Evolutionary conservation across 495 filamentous ascomycete genomes (phyloP), one percentile per base, ranked within the genome.

Genomic region (Penicillium diatomitis): DNA sequence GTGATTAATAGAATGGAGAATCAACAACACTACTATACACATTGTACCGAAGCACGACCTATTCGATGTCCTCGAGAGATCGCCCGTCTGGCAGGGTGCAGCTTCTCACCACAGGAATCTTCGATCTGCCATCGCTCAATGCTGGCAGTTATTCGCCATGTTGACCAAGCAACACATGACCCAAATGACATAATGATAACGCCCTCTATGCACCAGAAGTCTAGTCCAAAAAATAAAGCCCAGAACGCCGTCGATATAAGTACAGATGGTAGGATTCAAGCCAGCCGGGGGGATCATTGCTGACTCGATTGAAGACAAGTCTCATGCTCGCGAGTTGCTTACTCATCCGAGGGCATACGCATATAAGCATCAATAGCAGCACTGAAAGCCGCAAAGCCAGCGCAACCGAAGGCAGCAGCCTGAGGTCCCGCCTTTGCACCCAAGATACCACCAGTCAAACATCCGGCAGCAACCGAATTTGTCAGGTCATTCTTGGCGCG

Each of bases 321-420:
- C 20, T 20, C 20, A 20, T 20, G 20, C 20, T 20, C 20, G 20
- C 2, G 20, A 20, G 20, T 20, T 20, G 20, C 20, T 45, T 55
- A 66, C 27, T 68, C 63, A 32, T 66, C 61, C 48, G 52, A 57
- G 10, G 75, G 74, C 77, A 79, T 81, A 53, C 88, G 67, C 83
- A 96, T 84, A 68, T 88, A 97, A 37, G 78, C 81, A 77, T 98
- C 92, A 67, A 98, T 96, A 8, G 92, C 92, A 42, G 86, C 82
- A 70, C 85, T 90, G 62, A 98, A 98, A 30, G 90, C 94, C 42
- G 92, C 92, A 65, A 98, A 97, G 5, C 92, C 92, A 4, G 80
- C 89, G 67, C 94, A 97, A 5, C 92, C 92, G 12, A 90, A 68
- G 5, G 84, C 87, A 20, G 87, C 88, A 27, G 92, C 94, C 66